These are phyloP conservation scores for Mycena vitilis DNA, from an alignment of 768 basidiomycete genomes.

Conservation along the genomic window DNA sequence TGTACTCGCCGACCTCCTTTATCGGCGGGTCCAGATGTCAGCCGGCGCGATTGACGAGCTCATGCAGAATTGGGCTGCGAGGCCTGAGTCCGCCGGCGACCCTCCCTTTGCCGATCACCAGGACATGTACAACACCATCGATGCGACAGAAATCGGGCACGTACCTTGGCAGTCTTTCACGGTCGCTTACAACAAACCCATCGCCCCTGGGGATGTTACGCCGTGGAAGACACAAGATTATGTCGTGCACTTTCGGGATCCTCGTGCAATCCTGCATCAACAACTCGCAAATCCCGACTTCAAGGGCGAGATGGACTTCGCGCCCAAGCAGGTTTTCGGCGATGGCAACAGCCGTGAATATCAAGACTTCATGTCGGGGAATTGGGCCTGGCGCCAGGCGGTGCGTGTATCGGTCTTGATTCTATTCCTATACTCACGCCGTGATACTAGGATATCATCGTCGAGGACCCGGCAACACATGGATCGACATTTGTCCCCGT, in stretches of 20 bases:
- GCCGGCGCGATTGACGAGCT: slow-evolving; percentile 36
- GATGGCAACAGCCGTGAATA: too few relatives aligned
- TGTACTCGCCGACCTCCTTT: slow-evolving; percentile 34
- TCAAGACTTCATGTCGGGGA: too few relatives aligned
- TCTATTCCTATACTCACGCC: too few relatives aligned
- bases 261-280: too few relatives aligned
- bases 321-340: too few relatives aligned
- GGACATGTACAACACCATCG: not conserved
- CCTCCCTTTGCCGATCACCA: not conserved
- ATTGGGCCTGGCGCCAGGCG: slow-evolving; percentile 14
- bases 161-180: not conserved
- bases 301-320: too few relatives aligned
- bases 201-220: not conserved
- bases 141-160: not conserved
- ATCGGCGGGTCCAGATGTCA: slow-evolving; percentile 37
- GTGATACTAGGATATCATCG: too few relatives aligned
- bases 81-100: slow-evolving; percentile 22
- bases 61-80: slow-evolving; percentile 36
- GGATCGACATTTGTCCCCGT: too few relatives aligned
- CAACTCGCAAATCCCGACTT: too few relatives aligned
- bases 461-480: too few relatives aligned
- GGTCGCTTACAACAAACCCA: not conserved
- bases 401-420: too few relatives aligned
- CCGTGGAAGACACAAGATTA: slow-evolving; percentile 34
- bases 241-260: too few relatives aligned